Percentiles rank a stretch among this genome's conserved stretches.
Conservation (phyloP, 2,329 filamentous ascomycete genomes). For the Ophiocordyceps polyrhachis-furcata region DNA sequence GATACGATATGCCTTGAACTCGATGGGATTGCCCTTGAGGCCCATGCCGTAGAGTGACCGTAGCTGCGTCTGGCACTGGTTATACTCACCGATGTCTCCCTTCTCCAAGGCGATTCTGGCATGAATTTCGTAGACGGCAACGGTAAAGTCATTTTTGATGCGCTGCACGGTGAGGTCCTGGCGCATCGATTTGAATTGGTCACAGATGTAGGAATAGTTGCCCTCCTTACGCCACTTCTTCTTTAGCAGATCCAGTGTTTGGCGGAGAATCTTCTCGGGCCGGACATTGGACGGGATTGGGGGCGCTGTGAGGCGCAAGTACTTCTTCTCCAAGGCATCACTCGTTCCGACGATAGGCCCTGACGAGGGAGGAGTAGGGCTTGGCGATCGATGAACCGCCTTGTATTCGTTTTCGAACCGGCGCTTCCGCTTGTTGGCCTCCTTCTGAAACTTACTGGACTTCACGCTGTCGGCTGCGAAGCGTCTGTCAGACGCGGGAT, state of each 20-base stretch:
- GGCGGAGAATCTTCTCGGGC: constrained; percentile 58
- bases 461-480: constrained; percentile 27
- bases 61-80: constrained; percentile 98
- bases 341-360: constrained; percentile 75
- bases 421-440: constrained; percentile 74
- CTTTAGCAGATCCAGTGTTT: constrained; percentile 76
- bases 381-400: constrained; percentile 34
- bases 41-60: constrained; percentile 77
- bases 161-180: constrained; percentile 97
- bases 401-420: constrained; percentile 60
- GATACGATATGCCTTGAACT: constrained; percentile 99
- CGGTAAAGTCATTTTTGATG: constrained; percentile 91
- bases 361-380: constrained; percentile 34
- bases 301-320: constrained; percentile 79
- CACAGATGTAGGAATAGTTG: constrained; percentile 95
- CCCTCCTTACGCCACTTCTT: constrained; percentile 86
- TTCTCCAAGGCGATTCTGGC: constrained; percentile 94
- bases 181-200: constrained; percentile 96
- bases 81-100: constrained; percentile 99
- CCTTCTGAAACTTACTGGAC: constrained; percentile 79
- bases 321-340: constrained; percentile 75
- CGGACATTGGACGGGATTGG: constrained; percentile 81
- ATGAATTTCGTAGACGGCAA: constrained; percentile 92
- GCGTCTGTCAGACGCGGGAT: constrained; percentile 26
- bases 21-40: constrained; percentile 73